phyloP scores from a whole-genome alignment of 148 eudicot species.

The Gaultheria prostrata region DNA sequence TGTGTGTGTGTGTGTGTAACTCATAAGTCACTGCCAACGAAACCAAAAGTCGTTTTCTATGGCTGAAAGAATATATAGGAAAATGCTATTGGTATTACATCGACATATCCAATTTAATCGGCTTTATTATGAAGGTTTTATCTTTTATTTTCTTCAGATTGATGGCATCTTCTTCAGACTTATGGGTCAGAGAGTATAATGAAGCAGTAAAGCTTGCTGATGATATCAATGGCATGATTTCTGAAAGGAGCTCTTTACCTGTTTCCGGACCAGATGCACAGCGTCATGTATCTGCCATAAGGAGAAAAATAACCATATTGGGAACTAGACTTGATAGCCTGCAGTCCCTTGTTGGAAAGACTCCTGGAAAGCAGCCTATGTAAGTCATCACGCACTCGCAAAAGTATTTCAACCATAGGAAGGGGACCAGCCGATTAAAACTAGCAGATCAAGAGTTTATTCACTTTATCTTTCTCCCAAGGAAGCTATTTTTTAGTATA shows the following conservation, averaged over 20 bases:
- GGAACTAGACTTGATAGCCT: slow-evolving; percentile 85
- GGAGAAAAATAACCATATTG: slow-evolving; percentile 82
- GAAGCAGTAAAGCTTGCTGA: slow-evolving; percentile 79
- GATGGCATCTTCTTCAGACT: slow-evolving; percentile 73
- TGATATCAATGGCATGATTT: slow-evolving; percentile 68
- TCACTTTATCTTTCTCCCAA: background rate
- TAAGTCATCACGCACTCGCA: slow-evolving; percentile 29
- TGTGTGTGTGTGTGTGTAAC: too few species aligned
- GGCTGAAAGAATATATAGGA: background rate
- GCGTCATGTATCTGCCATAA: slow-evolving; percentile 69
- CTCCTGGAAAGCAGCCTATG: slow-evolving; percentile 70
- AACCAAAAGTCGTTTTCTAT: background rate
- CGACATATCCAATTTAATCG: background rate
- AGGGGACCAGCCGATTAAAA: background rate
- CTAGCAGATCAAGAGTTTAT: background rate
- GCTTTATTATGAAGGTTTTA: background rate
- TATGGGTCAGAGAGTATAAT: slow-evolving; percentile 80
- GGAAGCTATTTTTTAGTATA: background rate
- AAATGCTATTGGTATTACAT: background rate
- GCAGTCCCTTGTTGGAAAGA: slow-evolving; percentile 61
- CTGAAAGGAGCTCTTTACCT: slow-evolving; percentile 60
- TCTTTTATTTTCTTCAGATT: slow-evolving; percentile 13
- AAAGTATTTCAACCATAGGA: background rate
- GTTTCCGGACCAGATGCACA: slow-evolving; percentile 64
- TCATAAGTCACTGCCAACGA: background rate